Evolutionary conservation across 1,284 basidiomycete species (phyloP).

Genomic region (Rhodotorula glutinis): DNA sequence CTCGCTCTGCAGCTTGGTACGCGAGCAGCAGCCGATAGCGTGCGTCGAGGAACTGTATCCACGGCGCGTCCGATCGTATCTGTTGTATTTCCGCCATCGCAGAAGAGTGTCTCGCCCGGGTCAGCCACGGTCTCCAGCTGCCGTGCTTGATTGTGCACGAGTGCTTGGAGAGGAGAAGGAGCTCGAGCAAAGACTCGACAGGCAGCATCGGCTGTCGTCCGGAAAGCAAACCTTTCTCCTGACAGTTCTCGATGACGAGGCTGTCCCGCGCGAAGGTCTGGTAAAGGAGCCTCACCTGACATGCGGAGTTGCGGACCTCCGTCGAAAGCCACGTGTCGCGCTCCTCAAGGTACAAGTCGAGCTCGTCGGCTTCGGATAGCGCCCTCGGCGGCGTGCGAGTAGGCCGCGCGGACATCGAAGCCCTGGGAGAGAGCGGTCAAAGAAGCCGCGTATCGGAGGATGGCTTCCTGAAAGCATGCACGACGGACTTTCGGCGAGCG

Average conservation of each 20-base stretch:
- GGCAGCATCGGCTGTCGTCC: background rate
- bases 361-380: constrained; percentile 1
- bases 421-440: background rate
- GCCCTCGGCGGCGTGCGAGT: background rate
- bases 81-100: background rate
- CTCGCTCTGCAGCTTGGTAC: background rate
- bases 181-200: too few species aligned
- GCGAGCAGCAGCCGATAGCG: constrained; percentile 3
- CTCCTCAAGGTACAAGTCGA: constrained; percentile 1
- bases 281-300: background rate
- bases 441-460: background rate
- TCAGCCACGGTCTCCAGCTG: background rate
- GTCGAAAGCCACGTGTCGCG: background rate
- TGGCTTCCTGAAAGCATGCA: too few species aligned
- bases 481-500: too few species aligned
- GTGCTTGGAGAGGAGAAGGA: too few species aligned
- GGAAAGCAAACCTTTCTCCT: background rate
- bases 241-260: background rate
- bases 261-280: background rate
- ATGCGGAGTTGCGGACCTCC: background rate
- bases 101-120: background rate
- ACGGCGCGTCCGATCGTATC: constrained; percentile 1
- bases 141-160: too few species aligned
- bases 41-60: constrained; percentile 6
- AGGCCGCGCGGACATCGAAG: too few species aligned